These are phyloP conservation scores for Fusarium ambrosium DNA, from an alignment of 2,329 filamentous ascomycete genomes.

Conservation along the genomic window DNA sequence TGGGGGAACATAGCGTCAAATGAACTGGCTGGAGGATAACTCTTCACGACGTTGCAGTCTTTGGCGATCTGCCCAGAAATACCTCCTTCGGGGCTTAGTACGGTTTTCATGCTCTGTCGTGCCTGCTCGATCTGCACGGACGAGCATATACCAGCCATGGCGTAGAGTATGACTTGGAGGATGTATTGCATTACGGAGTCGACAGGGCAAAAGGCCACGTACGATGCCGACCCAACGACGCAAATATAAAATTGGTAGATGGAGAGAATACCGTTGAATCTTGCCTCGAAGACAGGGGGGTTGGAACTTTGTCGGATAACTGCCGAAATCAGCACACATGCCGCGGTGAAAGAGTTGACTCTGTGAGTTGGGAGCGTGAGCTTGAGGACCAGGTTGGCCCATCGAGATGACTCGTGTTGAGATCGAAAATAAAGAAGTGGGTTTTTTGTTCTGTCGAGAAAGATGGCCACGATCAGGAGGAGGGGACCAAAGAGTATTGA, in stretches of 20 bases:
- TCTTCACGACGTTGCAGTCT: neutral
- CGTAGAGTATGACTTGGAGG: neutral
- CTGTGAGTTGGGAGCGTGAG: neutral
- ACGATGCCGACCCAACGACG: neutral
- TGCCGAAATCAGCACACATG: neutral
- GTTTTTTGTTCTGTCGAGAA: neutral
- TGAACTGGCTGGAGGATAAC: neutral
- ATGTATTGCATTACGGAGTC: neutral
- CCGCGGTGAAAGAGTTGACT: neutral
- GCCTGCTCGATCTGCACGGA: no score
- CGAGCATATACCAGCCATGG: neutral
- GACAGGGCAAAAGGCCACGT: neutral
- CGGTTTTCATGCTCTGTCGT: no score
- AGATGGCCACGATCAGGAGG: neutral
- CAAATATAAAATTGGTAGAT: neutral
- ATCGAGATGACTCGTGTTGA: neutral
- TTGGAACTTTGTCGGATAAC: neutral
- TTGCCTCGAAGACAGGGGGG: neutral
- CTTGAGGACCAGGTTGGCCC: neutral
- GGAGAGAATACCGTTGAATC: neutral
- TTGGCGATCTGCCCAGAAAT: neutral
- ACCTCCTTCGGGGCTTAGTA: no score
- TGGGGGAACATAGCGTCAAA: neutral
- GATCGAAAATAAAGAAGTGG: neutral
- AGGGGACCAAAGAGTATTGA: neutral